These are phyloP conservation scores for Pseudocercospora macadamiae DNA, from an alignment of 2,329 filamentous ascomycete genomes.

Conservation along the genomic window DNA sequence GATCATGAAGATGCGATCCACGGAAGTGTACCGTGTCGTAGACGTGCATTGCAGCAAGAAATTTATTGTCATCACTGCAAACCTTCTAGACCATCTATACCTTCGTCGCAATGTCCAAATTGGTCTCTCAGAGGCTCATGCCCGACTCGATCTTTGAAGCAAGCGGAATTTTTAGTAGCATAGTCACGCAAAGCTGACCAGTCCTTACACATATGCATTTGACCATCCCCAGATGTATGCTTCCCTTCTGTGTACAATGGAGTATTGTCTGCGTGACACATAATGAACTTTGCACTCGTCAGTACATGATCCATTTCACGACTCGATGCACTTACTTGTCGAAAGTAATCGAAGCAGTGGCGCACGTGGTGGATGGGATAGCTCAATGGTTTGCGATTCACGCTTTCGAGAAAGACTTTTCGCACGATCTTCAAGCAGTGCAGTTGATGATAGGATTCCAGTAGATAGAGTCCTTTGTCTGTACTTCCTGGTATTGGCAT, in stretches of 20 bases:
- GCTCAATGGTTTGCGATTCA: slow-evolving; percentile 7
- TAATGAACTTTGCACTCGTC: slow-evolving; percentile 10
- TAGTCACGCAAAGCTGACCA: slow-evolving; percentile 25
- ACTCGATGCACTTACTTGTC: slow-evolving; percentile 9
- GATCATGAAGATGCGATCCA: too few relatives aligned
- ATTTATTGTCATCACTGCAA: not conserved
- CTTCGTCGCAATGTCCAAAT: slow-evolving; percentile 20
- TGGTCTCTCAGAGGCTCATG: slow-evolving; percentile 11
- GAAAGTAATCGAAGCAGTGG: slow-evolving; percentile 26
- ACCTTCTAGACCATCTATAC: slow-evolving; percentile 17
- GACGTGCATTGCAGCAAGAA: not conserved
- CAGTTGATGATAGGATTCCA: slow-evolving; percentile 25
- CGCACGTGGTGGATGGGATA: slow-evolving; percentile 19
- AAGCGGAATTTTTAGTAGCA: slow-evolving; percentile 22
- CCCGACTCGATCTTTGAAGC: slow-evolving; percentile 14
- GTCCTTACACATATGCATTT: slow-evolving; percentile 21
- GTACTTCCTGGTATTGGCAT: slow-evolving; percentile 15
- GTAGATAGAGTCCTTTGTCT: slow-evolving; percentile 17
- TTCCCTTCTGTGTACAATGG: slow-evolving; percentile 17
- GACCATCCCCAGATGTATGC: slow-evolving; percentile 21
- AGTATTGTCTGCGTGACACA: slow-evolving; percentile 21
- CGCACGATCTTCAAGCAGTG: slow-evolving; percentile 24
- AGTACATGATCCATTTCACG: slow-evolving; percentile 1
- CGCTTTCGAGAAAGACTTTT: slow-evolving; percentile 12
- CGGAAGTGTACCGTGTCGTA: too few relatives aligned